Base-by-base conservation (phyloP, 1,284 basidiomycete species). In the Xanthoconium separans region DNA sequence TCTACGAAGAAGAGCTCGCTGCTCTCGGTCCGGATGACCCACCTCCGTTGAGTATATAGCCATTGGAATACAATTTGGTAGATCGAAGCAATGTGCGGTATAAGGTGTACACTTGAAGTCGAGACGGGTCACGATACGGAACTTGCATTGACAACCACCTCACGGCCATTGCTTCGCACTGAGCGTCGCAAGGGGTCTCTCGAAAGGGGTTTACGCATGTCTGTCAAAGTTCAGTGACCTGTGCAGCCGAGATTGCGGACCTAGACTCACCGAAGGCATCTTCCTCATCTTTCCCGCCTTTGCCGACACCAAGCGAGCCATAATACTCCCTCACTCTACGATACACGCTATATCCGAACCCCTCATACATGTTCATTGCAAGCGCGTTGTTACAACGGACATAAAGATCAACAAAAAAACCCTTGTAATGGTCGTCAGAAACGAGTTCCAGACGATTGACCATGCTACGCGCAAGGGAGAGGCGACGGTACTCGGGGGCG, bases 321-420 rank as follows among this genome's bases (percentile, higher is more conserved):
- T 96, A 96, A 71, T 96, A 96, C 63, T 91, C 90, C 56, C 81
- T 79, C 43, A 96, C 93, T 54, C 88, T 76, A 37, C 92, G 77
- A 70, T 90, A 96, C 13, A 95, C 91, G 61, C 86, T 89, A 63
- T 96, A 96, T 4, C 90, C 93, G 62, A 95, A 75, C 20, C 81
- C 79, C 64, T 96, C 90, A 69, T 96, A 96, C 87, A 96, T 89
- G 16, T 73, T 75, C 56, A 93, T 88, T 15, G 89, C 90, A 16
- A 92, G 77, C 6, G 74, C 65, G 62, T 94, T 94, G 47, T 85
- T 84, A 60, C 90, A 91, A 51, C 93, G 83, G 47, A 95, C 94
- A 69, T 93, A 96, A 18, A 96, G 80, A 72, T 96, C 93, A 45
- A 96, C 91, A 64, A 95, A 96, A 76, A 81, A 90, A 5, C 83